A percentile compares a stretch with the other conserved stretches of the same genome.
Conservation (phyloP, 805 yeast species). For the Nakazawaea laoshanensis region DNA sequence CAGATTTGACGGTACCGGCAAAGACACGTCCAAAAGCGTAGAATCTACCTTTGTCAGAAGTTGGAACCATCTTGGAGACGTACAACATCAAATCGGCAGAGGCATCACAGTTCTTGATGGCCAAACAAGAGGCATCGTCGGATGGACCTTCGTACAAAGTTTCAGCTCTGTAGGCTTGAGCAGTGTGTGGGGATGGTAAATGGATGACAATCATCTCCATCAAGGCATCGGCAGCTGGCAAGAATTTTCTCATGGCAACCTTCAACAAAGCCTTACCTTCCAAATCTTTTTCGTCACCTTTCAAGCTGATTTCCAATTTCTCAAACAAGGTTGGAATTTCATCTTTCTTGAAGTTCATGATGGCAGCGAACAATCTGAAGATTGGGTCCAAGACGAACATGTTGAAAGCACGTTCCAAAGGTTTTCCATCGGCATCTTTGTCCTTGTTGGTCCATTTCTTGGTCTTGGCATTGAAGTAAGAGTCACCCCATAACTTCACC, state of each 20-base stretch:
- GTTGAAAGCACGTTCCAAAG: conserved; percentile 98
- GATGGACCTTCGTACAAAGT: conserved; percentile 98
- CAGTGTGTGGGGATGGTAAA: conserved; percentile 99
- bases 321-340: conserved; percentile 88
- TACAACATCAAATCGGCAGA: conserved; percentile 96
- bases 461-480: conserved; percentile 99
- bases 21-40: conserved; percentile 99
- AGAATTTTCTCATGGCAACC: conserved; percentile 98
- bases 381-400: conserved; percentile 98
- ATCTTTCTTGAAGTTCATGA: conserved; percentile 99
- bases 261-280: conserved; percentile 98
- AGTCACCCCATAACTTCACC: conserved; percentile 99
- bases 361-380: conserved; percentile 92
- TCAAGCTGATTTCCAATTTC: conserved; percentile 88
- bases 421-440: conserved; percentile 91
- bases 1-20: conserved; percentile 98
- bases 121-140: conserved; percentile 82
- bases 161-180: conserved; percentile 98
- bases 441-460: conserved; percentile 98
- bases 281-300: conserved; percentile 95
- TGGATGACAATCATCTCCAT: conserved; percentile 97
- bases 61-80: conserved; percentile 99
- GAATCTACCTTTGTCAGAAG: conserved; percentile 99
- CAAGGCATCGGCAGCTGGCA: conserved; percentile 99
- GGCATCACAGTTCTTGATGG: conserved; percentile 98